Base-by-base conservation (phyloP, 129 eudicot species). In the Artemisia argyi region DNA sequence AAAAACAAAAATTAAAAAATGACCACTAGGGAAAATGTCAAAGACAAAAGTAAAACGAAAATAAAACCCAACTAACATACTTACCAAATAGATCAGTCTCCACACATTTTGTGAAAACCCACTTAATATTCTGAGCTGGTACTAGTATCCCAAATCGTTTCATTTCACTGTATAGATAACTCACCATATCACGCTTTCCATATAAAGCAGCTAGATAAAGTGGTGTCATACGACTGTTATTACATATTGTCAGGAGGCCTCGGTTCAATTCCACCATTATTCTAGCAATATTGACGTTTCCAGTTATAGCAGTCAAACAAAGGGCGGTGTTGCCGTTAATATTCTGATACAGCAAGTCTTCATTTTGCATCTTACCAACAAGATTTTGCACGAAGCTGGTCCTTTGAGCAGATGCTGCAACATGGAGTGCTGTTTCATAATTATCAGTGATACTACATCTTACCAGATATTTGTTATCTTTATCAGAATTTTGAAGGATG, bases 371-470 rank as follows among this genome's bases (percentile, higher is more conserved):
- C 16, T 39, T 61, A 11, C 8, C 61, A 2, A 83, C 62, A 24
- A 78, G 51, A 1, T 82, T 73, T 17, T 50, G 12, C 35, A 78
- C 86, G 26, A 82, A 69, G 3, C 19, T 3, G 17, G 46, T 61
- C 2, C 49, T 30, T 61, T 26, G 48, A 1, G 68, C 76, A 28
- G 65, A 61, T 16, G 86, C 73, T 6, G 86, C 83, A 73, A 82
- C 61, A 65, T 82, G 86, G 24, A 82, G 78, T 12, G 83, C 77
- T 15, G 73, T 83, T 26, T 82, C 86, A 4, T 35, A 57, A 39
- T 76, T 65, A 16, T 78, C 65, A 0, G 83, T 54, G 47, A 82
- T 78, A 30, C 5, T 47, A 55, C 13, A 71, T 11, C 49, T 52
- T 17, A 73, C 20, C 51, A 73, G 22, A 20, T 20, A 20, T 20